A percentile compares a stretch with the other conserved stretches of the same genome.
These are phyloP conservation scores for Davidsoniella virescens DNA, from an alignment of 2,329 filamentous ascomycete genomes.

Conservation along the genomic window DNA sequence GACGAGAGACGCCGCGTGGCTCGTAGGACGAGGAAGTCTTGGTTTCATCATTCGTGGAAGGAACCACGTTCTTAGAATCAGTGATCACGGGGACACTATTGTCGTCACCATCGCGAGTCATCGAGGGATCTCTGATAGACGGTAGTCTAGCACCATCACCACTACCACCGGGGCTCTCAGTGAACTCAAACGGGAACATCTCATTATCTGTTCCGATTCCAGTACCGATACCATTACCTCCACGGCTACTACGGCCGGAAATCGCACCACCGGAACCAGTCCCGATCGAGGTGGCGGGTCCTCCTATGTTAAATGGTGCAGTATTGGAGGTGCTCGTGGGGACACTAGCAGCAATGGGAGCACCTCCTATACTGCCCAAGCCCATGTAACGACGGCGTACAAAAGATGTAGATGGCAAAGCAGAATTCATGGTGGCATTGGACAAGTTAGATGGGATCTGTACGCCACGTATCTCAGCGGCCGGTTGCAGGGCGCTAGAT, in stretches of 20 bases:
- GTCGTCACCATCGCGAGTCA: too few relatives aligned
- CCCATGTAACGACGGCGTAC: background rate
- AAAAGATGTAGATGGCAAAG: slow-evolving; percentile 18
- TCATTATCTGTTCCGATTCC: slow-evolving; percentile 18
- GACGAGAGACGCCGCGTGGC: too few relatives aligned
- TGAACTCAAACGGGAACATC: slow-evolving; percentile 9
- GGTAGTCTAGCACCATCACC: slow-evolving; percentile 28
- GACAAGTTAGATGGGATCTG: background rate
- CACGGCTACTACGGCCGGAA: slow-evolving; percentile 9
- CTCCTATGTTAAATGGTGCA: slow-evolving; percentile 30
- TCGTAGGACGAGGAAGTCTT: background rate
- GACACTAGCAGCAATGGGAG: too few relatives aligned
- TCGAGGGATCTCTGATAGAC: too few relatives aligned
- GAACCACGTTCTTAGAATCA: background rate
- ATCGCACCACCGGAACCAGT: slow-evolving; percentile 19
- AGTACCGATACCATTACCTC: slow-evolving; percentile 1
- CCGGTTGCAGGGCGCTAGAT: background rate
- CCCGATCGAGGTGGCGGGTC: slow-evolving; percentile 28
- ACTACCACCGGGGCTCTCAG: slow-evolving; percentile 28
- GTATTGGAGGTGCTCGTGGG: slow-evolving; percentile 7
- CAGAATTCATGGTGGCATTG: slow-evolving; percentile 11
- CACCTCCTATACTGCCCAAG: too few relatives aligned
- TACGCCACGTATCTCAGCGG: slow-evolving; percentile 3
- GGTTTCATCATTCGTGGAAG: background rate
- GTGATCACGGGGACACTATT: too few relatives aligned